Percentiles rank a stretch among this genome's conserved stretches.
Evolutionary conservation across 1,284 basidiomycete species (phyloP).

Genomic region (Psilocybe mexicana): DNA sequence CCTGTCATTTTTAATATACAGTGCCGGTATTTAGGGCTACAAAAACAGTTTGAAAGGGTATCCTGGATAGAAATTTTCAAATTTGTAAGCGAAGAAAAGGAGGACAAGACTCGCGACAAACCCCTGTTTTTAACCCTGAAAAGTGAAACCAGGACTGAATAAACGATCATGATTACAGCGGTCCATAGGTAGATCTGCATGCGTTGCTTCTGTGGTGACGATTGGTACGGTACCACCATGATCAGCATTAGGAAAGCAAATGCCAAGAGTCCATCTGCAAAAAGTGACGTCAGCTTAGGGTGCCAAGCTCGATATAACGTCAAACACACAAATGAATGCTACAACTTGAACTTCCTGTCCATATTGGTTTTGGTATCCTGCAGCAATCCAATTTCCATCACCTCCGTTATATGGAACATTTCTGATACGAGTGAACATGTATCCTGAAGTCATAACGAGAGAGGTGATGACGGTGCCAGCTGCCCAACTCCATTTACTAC

Average conservation of each 20-base stretch:
- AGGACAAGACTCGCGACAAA: slow-evolving; percentile 27
- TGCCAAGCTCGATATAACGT: slow-evolving; percentile 7
- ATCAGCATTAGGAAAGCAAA: slow-evolving; percentile 84
- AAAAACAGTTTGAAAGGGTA: slow-evolving; percentile 81
- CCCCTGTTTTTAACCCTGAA: slow-evolving; percentile 93
- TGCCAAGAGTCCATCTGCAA: slow-evolving; percentile 79
- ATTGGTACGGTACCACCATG: slow-evolving; percentile 78
- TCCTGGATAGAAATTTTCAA: slow-evolving; percentile 38
- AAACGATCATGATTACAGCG: slow-evolving; percentile 79
- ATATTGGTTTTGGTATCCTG: slow-evolving; percentile 88
- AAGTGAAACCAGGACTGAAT: slow-evolving; percentile 85
- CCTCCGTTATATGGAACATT: slow-evolving; percentile 71
- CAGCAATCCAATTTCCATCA: slow-evolving; percentile 80
- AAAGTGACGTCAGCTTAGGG: not conserved
- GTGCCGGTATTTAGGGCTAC: slow-evolving; percentile 30
- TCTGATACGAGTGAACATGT: slow-evolving; percentile 97
- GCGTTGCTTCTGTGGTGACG: slow-evolving; percentile 76
- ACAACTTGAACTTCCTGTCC: slow-evolving; percentile 94
- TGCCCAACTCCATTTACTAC: slow-evolving; percentile 84
- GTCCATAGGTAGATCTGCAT: slow-evolving; percentile 91
- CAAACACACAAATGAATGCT: slow-evolving; percentile 77
- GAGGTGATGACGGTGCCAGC: slow-evolving; percentile 61
- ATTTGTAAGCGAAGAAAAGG: not conserved
- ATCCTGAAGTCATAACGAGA: slow-evolving; percentile 86
- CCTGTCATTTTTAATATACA: slow-evolving; percentile 10